Evolutionary conservation across 2,329 filamentous ascomycete species (phyloP).

Genomic region (Beauveria sp.): DNA sequence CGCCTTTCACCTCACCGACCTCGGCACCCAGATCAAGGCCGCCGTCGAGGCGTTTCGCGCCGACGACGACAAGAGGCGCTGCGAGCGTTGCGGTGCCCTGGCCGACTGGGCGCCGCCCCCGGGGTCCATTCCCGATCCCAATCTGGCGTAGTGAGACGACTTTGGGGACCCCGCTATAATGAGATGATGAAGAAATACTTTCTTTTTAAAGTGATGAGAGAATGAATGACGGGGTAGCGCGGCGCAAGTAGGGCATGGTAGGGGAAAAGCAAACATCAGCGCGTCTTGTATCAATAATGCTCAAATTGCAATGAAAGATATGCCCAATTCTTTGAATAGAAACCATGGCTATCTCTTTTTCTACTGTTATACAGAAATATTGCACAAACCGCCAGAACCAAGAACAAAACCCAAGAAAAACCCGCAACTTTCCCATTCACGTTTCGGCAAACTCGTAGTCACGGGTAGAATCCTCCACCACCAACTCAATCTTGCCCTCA

Average conservation of each 20-base stretch:
- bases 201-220: background rate
- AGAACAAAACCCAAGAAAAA: background rate
- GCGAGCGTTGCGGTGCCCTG: constrained; percentile 66
- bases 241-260: background rate
- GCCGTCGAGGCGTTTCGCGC: constrained; percentile 76
- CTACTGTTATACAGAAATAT: background rate
- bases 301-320: background rate
- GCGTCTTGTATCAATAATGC: background rate
- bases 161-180: background rate
- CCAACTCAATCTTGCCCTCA: constrained; percentile 77
- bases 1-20: constrained; percentile 77
- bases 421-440: constrained; percentile 26
- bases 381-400: background rate
- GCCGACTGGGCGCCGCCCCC: constrained; percentile 62
- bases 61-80: constrained; percentile 61
- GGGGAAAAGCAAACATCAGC: background rate
- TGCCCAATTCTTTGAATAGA: background rate
- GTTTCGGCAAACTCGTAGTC: constrained; percentile 73
- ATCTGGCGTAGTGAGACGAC: constrained; percentile 29
- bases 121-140: constrained; percentile 53
- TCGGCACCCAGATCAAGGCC: constrained; percentile 90
- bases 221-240: background rate
- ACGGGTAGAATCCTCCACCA: constrained; percentile 70
- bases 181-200: background rate
- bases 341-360: background rate